These are phyloP conservation scores for Fusarium sp. DNA, from an alignment of 2,329 filamentous ascomycete species.

Conservation along the genomic window DNA sequence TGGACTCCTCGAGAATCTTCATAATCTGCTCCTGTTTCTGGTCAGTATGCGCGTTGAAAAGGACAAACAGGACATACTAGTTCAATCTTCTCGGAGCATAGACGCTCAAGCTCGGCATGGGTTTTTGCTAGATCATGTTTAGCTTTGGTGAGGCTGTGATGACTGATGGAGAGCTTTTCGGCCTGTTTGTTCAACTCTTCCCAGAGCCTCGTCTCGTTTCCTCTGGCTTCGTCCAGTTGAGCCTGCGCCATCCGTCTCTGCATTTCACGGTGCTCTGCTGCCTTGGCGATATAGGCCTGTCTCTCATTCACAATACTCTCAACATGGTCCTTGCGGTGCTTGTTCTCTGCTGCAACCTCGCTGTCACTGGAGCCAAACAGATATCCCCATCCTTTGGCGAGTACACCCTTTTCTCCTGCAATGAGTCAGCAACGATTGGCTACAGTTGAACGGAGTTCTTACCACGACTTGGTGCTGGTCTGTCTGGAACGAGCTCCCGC, in stretches of 20 bases:
- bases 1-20: not conserved
- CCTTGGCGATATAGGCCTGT: not conserved
- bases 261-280: not conserved
- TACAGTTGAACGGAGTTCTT: rapidly evolving
- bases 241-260: not conserved
- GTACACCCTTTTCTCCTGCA: not conserved
- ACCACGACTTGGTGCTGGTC: not conserved
- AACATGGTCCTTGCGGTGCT: not conserved
- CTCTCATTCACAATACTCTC: not conserved
- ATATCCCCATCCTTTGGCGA: not conserved
- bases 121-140: not conserved
- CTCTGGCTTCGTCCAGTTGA: not conserved
- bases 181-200: not conserved
- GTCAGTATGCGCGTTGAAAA: not conserved
- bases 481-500: not conserved
- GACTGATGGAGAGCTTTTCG: not conserved
- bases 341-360: not conserved
- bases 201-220: not conserved
- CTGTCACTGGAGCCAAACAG: not conserved
- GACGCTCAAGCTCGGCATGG: not conserved
- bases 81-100: not conserved
- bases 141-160: not conserved
- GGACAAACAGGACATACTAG: not conserved
- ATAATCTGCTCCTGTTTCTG: not conserved
- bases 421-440: not conserved